These are phyloP conservation scores for Craterostigma plantagineum DNA, from an alignment of 257 asterid species.

Conservation along the genomic window DNA sequence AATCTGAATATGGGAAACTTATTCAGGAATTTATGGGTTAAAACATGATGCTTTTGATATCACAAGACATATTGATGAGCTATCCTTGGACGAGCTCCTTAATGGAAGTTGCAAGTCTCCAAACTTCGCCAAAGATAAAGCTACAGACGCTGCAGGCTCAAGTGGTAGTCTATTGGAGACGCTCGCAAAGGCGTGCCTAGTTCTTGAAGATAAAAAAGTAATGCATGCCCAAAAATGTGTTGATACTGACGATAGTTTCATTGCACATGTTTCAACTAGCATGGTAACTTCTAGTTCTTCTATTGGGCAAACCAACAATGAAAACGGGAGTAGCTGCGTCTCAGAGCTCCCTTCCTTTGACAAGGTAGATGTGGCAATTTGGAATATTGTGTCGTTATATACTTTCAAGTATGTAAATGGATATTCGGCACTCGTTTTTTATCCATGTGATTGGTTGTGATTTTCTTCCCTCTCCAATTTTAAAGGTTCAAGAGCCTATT, in stretches of 20 bases:
- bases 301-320: conserved; percentile 24
- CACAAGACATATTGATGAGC: conserved; percentile 48
- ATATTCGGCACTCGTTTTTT: conserved; percentile 6
- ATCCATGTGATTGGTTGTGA: conserved; percentile 4
- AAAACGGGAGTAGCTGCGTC: conserved; percentile 21
- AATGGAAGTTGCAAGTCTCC: conserved; percentile 43
- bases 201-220: conserved; percentile 34
- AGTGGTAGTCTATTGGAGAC: conserved; percentile 34
- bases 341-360: conserved; percentile 18
- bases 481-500: conserved; percentile 31
- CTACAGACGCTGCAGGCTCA: conserved; percentile 33
- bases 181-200: conserved; percentile 42
- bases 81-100: conserved; percentile 54
- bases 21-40: conserved; percentile 58
- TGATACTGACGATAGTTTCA: conserved; percentile 25
- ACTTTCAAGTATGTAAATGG: too few relatives aligned
- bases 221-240: conserved; percentile 27
- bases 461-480: conserved; percentile 6
- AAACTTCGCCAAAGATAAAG: conserved; percentile 33
- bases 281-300: conserved; percentile 14
- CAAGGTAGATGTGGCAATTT: too few relatives aligned
- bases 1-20: conserved; percentile 10
- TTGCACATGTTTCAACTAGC: conserved; percentile 18
- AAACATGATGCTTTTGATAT: conserved; percentile 56
- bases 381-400: too few relatives aligned